Conservation (phyloP, 345 rosid genomes). For the Adansonia digitata region DNA sequence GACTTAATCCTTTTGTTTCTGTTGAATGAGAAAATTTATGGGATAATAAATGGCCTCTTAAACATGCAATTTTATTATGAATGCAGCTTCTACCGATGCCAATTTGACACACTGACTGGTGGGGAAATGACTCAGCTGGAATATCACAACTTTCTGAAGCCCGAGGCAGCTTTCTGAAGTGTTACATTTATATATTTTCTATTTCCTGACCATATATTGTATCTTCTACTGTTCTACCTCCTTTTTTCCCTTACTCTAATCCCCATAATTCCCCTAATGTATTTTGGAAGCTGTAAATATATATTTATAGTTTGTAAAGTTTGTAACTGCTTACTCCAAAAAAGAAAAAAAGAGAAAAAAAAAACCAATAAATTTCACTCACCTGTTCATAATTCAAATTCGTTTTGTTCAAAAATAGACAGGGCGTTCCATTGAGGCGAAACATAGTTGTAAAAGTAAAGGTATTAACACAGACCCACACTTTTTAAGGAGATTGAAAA, state of each 20-base stretch:
- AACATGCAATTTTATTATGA: slow-evolving; percentile 11
- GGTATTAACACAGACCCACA: no score
- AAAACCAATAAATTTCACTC: neutral
- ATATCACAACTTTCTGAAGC: slow-evolving; percentile 73
- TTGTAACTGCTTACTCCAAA: neutral
- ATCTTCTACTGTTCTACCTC: neutral
- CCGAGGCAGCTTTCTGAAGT: slow-evolving; percentile 48
- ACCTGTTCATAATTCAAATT: neutral
- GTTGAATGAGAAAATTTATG: neutral
- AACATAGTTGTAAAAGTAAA: no score
- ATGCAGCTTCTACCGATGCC: slow-evolving; percentile 82
- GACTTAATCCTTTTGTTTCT: neutral
- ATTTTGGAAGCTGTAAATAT: slow-evolving; percentile 2
- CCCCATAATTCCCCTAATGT: neutral
- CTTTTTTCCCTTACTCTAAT: neutral
- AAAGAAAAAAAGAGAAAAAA: neutral
- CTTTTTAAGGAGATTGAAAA: no score
- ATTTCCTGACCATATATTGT: neutral
- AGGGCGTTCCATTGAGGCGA: neutral
- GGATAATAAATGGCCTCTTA: neutral
- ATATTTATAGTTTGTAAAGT: neutral
- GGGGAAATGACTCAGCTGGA: slow-evolving; percentile 92
- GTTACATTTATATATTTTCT: neutral
- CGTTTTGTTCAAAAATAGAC: neutral
- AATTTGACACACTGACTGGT: slow-evolving; percentile 76